Evolutionary conservation across 495 filamentous ascomycete genomes (phyloP), one percentile per base, ranked within the genome.

Genomic region (Hypoxylon trugodes): DNA sequence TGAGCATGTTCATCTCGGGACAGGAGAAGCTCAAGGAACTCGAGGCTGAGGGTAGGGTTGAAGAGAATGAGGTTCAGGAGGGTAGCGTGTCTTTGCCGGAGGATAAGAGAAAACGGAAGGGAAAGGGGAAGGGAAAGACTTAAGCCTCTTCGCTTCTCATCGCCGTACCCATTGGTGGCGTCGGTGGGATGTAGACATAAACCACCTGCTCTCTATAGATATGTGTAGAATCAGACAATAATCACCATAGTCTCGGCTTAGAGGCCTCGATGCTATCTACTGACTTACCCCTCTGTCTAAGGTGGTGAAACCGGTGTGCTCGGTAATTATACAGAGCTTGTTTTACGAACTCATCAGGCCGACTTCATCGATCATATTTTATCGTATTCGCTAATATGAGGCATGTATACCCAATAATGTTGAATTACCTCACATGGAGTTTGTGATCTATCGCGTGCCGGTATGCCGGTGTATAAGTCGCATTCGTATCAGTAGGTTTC

Each of bases 1-100:
- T 98, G 69, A 87, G 83, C 21, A 96, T 97, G 78, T 96, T 93
- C 69, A 92, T 98, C 43, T 89, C 86, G 40, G 88, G 90, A 2
- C 84, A 89, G 69, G 87, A 95, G 78, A 92, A 92, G 70, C 74
- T 98, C 65, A 86, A 86, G 78, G 86, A 89, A 73, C 74, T 88
- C 73, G 81, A 82, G 67, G 63, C 80, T 61, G 84, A 82, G 48
- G 87, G 87, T 15, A 83, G 86, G 74, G 74, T 89, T 12, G 79
- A 81, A 30, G 79, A 84, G 70, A 82, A 77, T 1, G 84, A 82
- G 72, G 41, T 82, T 38, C 76, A 78, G 59, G 77, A 75, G 28
- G 84, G 73, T 59, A 85, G 72, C 43, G 83, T 65, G 61, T 78
- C 72, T 73, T 81, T 76, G 76, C 84, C 71, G 26, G 80, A 83